Evolutionary conservation across 495 filamentous ascomycete species (phyloP), one percentile per base, ranked within the genome.

Genomic region (Talaromyces trachyspermus): DNA sequence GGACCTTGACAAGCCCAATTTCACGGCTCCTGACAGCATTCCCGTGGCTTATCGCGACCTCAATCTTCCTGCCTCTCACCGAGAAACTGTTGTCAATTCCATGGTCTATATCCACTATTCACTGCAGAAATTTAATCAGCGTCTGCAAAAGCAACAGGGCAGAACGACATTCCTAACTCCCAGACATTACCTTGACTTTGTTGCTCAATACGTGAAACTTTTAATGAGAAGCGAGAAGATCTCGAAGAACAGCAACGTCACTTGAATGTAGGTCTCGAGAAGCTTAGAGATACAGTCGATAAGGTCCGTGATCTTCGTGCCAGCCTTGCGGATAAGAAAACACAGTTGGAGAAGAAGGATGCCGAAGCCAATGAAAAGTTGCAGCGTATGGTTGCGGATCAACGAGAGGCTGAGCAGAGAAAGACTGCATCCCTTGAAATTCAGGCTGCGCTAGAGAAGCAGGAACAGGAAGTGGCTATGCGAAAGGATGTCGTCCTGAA

Each of bases 91-190:
- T 25, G 77, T 96, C 56, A 99, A 99, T 64, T 80, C 89, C 1
- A 99, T 99, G 92, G 94, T 99, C 11, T 95, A 94, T 64, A 89
- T 97, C 39, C 92, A 99, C 60, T 85, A 96, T 66, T 96, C 92
- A 6, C 66, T 99, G 36, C 87, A 89, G 47, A 76, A 76, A 5
- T 91, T 96, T 79, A 99, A 97, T 58, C 68, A 72, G 48, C 92
- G 88, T 52, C 76, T 97, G 35, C 79, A 84, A 41, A 95, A 89
- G 57, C 91, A 96, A 60, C 92, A 96, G 69, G 85, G 84, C 56
- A 86, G 81, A 67, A 75, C 81, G 12, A 96, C 94, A 2, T 97
- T 83, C 68, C 84, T 97, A 45, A 99, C 94, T 19, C 92, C 92
- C 22, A 79, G 92, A 30, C 92, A 99, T 65, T 99, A 95, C 68